A percentile compares a stretch with the other conserved stretches of the same genome.
These are phyloP conservation scores for Fimicolochytrium jonesii DNA, from an alignment of 192 early-diverging fungal species.

Conservation along the genomic window DNA sequence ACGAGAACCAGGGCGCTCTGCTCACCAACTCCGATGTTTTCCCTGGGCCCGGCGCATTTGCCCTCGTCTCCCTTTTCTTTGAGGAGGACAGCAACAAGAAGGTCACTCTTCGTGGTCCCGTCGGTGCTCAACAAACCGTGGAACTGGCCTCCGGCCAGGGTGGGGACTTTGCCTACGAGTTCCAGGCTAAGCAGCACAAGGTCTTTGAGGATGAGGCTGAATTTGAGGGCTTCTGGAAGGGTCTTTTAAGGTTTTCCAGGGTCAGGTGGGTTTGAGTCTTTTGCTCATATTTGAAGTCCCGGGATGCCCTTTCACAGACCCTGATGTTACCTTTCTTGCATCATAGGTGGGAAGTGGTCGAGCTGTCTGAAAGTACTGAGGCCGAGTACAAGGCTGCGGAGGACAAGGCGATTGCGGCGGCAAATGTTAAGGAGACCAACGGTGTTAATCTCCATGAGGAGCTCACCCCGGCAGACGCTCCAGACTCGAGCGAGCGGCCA, in stretches of 20 bases:
- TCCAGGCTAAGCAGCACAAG: slow-evolving; percentile 14
- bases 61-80: slow-evolving; percentile 8
- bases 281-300: too few species aligned
- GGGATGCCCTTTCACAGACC: too few species aligned
- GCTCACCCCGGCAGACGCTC: slow-evolving; percentile 1
- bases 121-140: neutral
- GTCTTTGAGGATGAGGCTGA: slow-evolving; percentile 20
- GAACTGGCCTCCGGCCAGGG: slow-evolving; percentile 3
- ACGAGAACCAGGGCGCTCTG: neutral
- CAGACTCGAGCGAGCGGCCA: too few species aligned
- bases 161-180: slow-evolving; percentile 17
- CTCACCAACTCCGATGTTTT: slow-evolving; percentile 25
- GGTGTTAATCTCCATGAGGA: slow-evolving; percentile 1
- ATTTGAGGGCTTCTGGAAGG: slow-evolving; percentile 15
- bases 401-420: neutral
- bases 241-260: slow-evolving; percentile 12
- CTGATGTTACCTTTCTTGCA: neutral
- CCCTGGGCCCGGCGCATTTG: slow-evolving; percentile 3
- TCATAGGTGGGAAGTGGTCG: neutral
- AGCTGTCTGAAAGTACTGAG: slow-evolving; percentile 10
- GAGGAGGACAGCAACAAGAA: neutral
- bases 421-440: too few species aligned
- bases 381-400: slow-evolving; percentile 13
- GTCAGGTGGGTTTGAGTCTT: slow-evolving; percentile 15
- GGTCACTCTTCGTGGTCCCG: slow-evolving; percentile 13